phyloP scores from a whole-genome alignment of 2,329 filamentous ascomycete species.

The Claviceps pazoutovae region DNA sequence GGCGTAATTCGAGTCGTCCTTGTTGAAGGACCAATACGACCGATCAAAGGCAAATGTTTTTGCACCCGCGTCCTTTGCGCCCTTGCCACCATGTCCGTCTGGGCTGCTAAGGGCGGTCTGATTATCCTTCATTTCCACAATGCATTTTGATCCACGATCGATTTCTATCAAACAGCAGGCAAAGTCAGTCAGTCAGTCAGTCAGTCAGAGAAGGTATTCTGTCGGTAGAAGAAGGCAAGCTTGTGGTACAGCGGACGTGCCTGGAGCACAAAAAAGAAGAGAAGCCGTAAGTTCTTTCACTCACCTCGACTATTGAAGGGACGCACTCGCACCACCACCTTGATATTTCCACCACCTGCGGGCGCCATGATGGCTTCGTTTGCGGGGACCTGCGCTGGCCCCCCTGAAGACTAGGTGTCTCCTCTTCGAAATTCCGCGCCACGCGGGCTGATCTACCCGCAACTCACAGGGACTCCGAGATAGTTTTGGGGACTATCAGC shows the following conservation, averaged over 20 bases:
- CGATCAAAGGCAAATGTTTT: slow-evolving; percentile 93
- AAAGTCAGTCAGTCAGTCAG: not conserved
- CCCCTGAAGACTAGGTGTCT: slow-evolving; percentile 16
- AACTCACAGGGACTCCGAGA: not conserved
- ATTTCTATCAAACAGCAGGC: slow-evolving; percentile 47
- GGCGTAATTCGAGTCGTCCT: slow-evolving; percentile 66
- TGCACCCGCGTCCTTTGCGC: slow-evolving; percentile 52
- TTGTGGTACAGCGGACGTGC: slow-evolving; percentile 17
- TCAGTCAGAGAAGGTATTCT: no score
- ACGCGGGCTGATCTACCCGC: not conserved
- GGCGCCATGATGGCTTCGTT: slow-evolving; percentile 24
- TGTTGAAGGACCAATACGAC: slow-evolving; percentile 96
- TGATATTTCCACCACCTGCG: slow-evolving; percentile 86
- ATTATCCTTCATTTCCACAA: slow-evolving; percentile 87
- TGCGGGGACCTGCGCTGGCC: slow-evolving; percentile 23
- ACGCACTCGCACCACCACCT: slow-evolving; percentile 93
- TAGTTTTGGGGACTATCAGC: not conserved
- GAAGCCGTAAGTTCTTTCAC: slow-evolving; percentile 9
- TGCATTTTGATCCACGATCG: slow-evolving; percentile 86
- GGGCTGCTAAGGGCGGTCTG: slow-evolving; percentile 80
- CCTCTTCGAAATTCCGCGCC: slow-evolving; percentile 14
- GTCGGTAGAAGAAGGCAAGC: slow-evolving; percentile 23
- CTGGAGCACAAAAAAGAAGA: not conserved
- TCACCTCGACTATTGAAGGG: slow-evolving; percentile 92
- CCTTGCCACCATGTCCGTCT: slow-evolving; percentile 47